Percentiles rank a stretch among this genome's conserved stretches.
These are phyloP conservation scores for Pestalotiopsis sp. DNA, from an alignment of 2,329 filamentous ascomycete species.

Conservation along the genomic window DNA sequence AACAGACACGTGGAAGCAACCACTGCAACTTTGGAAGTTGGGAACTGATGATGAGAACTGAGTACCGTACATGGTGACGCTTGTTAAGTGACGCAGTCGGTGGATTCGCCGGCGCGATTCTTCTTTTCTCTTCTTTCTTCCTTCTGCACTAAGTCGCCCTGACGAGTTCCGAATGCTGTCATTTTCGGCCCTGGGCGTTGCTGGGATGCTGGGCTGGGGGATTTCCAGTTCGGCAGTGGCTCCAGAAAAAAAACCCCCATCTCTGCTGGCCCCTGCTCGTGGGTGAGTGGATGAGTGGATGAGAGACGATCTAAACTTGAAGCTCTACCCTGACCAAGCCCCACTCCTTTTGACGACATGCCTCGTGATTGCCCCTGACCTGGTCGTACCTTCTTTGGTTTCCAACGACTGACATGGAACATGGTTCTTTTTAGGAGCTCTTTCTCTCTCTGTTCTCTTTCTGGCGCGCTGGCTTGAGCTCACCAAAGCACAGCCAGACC, in stretches of 20 bases:
- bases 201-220: background rate
- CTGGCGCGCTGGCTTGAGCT: too few relatives aligned
- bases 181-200: background rate
- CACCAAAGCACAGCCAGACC: background rate
- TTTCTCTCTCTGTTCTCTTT: too few relatives aligned
- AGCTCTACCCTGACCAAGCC: slow-evolving; percentile 16
- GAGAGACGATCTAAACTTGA: slow-evolving; percentile 10
- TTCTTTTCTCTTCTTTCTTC: background rate
- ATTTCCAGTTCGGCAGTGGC: slow-evolving; percentile 2
- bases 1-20: background rate
- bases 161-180: slow-evolving; percentile 10
- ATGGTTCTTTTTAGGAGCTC: slow-evolving; percentile 30
- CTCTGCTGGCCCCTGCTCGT: background rate
- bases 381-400: slow-evolving; percentile 19
- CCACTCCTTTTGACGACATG: slow-evolving; percentile 26
- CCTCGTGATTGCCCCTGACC: slow-evolving; percentile 20
- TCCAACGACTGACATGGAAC: slow-evolving; percentile 41
- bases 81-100: background rate
- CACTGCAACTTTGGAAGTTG: background rate
- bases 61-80: too few relatives aligned
- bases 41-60: background rate
- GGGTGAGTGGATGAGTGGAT: slow-evolving; percentile 4
- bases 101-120: background rate
- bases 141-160: background rate
- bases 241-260: background rate